Evolutionary conservation across 345 rosid genomes (phyloP).

Genomic region (Gossypium stocksii): DNA sequence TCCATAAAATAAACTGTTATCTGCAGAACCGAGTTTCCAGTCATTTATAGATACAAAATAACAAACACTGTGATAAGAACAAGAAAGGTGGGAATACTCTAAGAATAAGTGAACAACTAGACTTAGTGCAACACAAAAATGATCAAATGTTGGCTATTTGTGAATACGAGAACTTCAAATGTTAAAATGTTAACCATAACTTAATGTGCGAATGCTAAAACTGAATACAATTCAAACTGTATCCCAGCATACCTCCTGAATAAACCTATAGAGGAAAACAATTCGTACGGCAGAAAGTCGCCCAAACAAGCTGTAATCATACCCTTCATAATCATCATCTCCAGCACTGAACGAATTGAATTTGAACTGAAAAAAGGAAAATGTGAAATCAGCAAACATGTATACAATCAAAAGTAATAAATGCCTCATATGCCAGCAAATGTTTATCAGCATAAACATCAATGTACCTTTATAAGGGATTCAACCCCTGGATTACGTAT

Average conservation of each 20-base stretch:
- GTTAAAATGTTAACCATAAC: not conserved
- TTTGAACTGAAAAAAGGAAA: conserved; percentile 66
- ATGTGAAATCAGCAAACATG: conserved; percentile 3
- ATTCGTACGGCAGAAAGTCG: conserved; percentile 93
- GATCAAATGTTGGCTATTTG: not conserved
- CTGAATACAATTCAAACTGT: conserved; percentile 11
- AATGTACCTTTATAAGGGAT: conserved; percentile 79
- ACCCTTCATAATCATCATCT: conserved; percentile 97
- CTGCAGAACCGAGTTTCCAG: conserved; percentile 36
- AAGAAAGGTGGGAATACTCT: conserved; percentile 12
- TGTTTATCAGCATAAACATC: not conserved
- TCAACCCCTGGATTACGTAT: conserved; percentile 93
- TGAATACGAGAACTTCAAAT: not conserved
- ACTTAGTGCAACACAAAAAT: not conserved
- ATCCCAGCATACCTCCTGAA: conserved; percentile 75
- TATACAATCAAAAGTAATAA: not conserved
- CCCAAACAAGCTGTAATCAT: conserved; percentile 84
- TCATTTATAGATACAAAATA: not conserved
- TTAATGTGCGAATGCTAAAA: not conserved
- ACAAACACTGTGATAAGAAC: not conserved
- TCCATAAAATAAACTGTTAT: conserved; percentile 88
- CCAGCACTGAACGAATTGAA: conserved; percentile 80
- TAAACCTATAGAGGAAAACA: conserved; percentile 88
- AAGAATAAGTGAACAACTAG: not conserved
- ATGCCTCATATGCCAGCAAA: conserved; percentile 12